These are phyloP conservation scores for Brettanomyces bruxellensis DNA, from an alignment of 805 yeast species.

Conservation along the genomic window DNA sequence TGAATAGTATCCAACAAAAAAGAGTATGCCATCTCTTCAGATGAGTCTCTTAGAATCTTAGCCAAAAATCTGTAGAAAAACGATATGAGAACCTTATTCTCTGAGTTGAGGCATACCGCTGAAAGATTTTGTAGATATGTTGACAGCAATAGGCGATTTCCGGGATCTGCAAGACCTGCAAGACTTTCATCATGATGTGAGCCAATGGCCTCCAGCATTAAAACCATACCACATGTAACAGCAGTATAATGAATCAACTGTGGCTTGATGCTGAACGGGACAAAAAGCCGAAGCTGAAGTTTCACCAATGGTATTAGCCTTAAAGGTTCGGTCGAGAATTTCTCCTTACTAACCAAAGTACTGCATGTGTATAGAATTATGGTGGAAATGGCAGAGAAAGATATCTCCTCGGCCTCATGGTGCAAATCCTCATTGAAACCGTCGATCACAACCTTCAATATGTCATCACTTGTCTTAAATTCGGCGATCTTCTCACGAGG, in stretches of 20 bases:
- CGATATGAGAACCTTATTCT: conserved; percentile 10
- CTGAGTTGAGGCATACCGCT: conserved; percentile 10
- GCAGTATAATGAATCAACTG: conserved; percentile 9
- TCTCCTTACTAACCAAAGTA: conserved; percentile 2
- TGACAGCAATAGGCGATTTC: conserved; percentile 8
- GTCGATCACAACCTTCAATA: conserved; percentile 31
- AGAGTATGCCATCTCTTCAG: conserved; percentile 47
- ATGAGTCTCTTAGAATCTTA: conserved; percentile 48
- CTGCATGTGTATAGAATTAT: conserved; percentile 16
- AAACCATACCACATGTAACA: conserved; percentile 13
- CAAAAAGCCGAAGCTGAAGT: conserved; percentile 29
- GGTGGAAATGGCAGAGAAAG: conserved; percentile 7
- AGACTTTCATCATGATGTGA: conserved; percentile 1
- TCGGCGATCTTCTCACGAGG: conserved; percentile 7
- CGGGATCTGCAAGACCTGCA: conserved; percentile 1
- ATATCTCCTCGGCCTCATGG: neutral
- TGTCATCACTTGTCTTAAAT: conserved; percentile 25
- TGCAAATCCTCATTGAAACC: conserved; percentile 28
- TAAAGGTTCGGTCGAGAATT: conserved; percentile 4
- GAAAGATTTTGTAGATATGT: conserved; percentile 19
- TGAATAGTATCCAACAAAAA: conserved; percentile 57
- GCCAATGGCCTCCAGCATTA: conserved; percentile 13
- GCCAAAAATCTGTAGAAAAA: conserved; percentile 54
- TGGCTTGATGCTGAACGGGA: conserved; percentile 29
- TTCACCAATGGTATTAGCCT: conserved; percentile 27